These are phyloP conservation scores for Solanum tacnaense DNA, from an alignment of 257 asterid genomes.

Conservation along the genomic window DNA sequence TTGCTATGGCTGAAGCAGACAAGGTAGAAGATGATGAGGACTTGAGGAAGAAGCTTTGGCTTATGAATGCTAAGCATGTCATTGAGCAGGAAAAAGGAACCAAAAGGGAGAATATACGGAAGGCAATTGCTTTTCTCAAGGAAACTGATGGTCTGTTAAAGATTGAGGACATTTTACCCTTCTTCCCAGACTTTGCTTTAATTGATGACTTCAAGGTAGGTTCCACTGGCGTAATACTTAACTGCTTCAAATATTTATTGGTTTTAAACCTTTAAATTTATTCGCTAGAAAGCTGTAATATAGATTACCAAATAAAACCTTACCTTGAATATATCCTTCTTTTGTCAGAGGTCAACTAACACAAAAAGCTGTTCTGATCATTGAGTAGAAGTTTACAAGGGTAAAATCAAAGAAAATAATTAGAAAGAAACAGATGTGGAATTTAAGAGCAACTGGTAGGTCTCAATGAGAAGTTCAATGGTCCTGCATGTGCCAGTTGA, in stretches of 20 bases:
- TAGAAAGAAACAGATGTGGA: neutral
- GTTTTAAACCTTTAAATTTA: neutral
- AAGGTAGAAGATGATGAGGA: conserved; percentile 99
- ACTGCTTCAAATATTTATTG: neutral
- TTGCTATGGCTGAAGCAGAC: conserved; percentile 99
- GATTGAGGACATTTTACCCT: conserved; percentile 95
- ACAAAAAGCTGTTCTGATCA: neutral
- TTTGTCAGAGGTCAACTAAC: neutral
- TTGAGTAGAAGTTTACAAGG: neutral
- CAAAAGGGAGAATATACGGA: conserved; percentile 92
- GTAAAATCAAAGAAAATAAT: neutral
- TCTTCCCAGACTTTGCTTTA: conserved; percentile 90
- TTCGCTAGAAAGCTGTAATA: neutral
- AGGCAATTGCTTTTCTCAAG: conserved; percentile 96
- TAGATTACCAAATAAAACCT: neutral
- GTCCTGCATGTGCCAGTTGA: conserved; percentile 1
- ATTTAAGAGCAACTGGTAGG: neutral
- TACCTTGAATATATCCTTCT: neutral
- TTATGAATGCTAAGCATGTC: conserved; percentile 96
- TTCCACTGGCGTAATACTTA: neutral
- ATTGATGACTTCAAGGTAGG: conserved; percentile 93
- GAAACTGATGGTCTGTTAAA: conserved; percentile 95
- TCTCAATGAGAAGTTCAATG: neutral
- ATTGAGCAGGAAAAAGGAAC: conserved; percentile 93
- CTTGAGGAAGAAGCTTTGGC: conserved; percentile 93